These are phyloP conservation scores for Hymenotorrendiella dingleyae DNA, from an alignment of 2,329 filamentous ascomycete genomes.

Conservation along the genomic window DNA sequence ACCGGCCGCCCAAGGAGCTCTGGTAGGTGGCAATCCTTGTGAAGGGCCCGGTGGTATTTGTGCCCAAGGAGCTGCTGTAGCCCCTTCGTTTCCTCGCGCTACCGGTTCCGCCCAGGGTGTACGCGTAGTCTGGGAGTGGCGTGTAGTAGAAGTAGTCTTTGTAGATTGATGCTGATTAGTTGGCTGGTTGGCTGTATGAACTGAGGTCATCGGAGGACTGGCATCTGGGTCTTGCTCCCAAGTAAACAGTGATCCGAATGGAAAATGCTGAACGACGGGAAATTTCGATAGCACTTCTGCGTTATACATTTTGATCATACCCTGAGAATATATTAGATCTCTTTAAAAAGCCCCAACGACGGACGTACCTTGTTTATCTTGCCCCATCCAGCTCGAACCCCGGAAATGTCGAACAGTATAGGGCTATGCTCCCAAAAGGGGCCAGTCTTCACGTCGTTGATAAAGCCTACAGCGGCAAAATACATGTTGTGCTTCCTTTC, in stretches of 20 bases:
- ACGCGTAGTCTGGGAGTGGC: conserved; percentile 21
- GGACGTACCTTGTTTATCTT: conserved; percentile 79
- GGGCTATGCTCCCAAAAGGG: conserved; percentile 98
- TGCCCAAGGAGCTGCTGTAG: neutral
- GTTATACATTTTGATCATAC: conserved; percentile 99
- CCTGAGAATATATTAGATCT: conserved; percentile 40
- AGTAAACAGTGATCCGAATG: conserved; percentile 72
- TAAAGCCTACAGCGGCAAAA: conserved; percentile 93
- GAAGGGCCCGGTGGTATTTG: neutral
- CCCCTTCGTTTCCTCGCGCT: neutral
- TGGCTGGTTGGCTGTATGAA: conserved; percentile 55
- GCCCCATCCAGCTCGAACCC: conserved; percentile 88
- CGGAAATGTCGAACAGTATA: conserved; percentile 89
- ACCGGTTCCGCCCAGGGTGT: conserved; percentile 24
- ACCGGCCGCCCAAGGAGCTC: conserved; percentile 30
- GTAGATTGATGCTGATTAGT: conserved; percentile 10
- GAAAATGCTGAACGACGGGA: conserved; percentile 96
- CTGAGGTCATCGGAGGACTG: conserved; percentile 39
- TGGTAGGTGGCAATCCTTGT: conserved; percentile 4
- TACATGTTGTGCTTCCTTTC: conserved; percentile 74
- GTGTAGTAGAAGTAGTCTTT: conserved; percentile 12
- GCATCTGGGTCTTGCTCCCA: conserved; percentile 67
- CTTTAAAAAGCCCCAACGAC: neutral
- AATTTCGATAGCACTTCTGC: conserved; percentile 95
- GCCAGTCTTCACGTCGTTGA: conserved; percentile 92